These are phyloP conservation scores for Neurospora discreta DNA, from an alignment of 495 filamentous ascomycete genomes.

Conservation along the genomic window DNA sequence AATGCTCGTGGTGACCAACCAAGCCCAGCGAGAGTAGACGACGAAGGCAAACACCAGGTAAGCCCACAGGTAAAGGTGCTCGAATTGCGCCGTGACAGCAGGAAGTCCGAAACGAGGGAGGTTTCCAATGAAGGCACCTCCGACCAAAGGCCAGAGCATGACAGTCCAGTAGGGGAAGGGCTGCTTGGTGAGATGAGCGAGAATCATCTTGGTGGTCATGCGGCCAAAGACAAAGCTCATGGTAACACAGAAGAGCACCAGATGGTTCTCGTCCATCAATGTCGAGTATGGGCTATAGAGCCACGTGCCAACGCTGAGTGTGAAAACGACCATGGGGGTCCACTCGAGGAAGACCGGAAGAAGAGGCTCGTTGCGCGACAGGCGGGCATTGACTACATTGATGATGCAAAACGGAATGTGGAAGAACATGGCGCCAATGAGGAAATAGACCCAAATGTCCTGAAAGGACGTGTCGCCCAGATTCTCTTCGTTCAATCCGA, in stretches of 20 bases:
- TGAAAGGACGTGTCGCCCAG: constrained; percentile 58
- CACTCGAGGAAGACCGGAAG: constrained; percentile 86
- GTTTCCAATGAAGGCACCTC: constrained; percentile 74
- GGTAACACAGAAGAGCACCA: constrained; percentile 85
- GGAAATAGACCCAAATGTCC: constrained; percentile 78
- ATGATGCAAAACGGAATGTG: constrained; percentile 75
- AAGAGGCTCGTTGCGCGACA: constrained; percentile 59
- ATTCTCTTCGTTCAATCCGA: constrained; percentile 36
- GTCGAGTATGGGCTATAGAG: constrained; percentile 77
- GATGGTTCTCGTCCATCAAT: constrained; percentile 65
- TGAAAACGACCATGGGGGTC: constrained; percentile 81
- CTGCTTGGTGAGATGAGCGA: constrained; percentile 86
- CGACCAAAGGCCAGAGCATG: constrained; percentile 73
- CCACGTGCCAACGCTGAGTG: constrained; percentile 64
- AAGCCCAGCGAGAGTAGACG: constrained; percentile 86
- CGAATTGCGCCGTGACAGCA: constrained; percentile 44
- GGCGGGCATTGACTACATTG: constrained; percentile 72
- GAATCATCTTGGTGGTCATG: constrained; percentile 99
- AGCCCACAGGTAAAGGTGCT: constrained; percentile 68
- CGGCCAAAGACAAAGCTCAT: constrained; percentile 97
- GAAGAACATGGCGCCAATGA: constrained; percentile 61
- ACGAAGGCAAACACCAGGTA: constrained; percentile 75
- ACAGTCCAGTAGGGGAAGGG: constrained; percentile 96
- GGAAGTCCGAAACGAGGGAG: constrained; percentile 68
- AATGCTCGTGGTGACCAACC: constrained; percentile 81